These are phyloP conservation scores for Kappamyces sp. DNA, from an alignment of 192 early-diverging fungal genomes.

Conservation along the genomic window DNA sequence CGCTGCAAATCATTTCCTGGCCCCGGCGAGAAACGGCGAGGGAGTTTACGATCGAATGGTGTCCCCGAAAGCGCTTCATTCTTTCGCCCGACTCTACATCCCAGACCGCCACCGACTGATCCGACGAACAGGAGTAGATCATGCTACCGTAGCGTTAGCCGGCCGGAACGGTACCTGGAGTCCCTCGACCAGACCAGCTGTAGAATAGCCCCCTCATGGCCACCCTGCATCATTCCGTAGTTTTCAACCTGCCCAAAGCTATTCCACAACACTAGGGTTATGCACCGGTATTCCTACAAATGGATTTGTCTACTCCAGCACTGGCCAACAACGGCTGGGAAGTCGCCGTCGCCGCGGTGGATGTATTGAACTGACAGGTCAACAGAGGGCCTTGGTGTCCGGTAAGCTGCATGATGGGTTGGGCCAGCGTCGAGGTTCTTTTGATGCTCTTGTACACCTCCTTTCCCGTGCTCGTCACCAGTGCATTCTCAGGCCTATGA, in stretches of 20 bases:
- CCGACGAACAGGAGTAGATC: constrained; percentile 78
- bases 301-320: constrained; percentile 71
- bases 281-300: constrained; percentile 51
- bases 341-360: neutral
- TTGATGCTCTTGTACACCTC: constrained; percentile 23
- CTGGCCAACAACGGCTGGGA: constrained; percentile 53
- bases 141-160: too few species aligned
- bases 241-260: constrained; percentile 87
- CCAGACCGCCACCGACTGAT: constrained; percentile 68
- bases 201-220: constrained; percentile 77
- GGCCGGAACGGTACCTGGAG: constrained; percentile 35
- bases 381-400: constrained; percentile 83
- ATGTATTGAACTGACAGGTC: constrained; percentile 72
- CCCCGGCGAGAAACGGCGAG: constrained; percentile 64
- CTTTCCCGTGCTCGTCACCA: too few species aligned
- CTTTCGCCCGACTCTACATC: constrained; percentile 79
- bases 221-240: constrained; percentile 72
- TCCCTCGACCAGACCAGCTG: constrained; percentile 90
- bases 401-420: constrained; percentile 80
- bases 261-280: constrained; percentile 78
- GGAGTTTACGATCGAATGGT: constrained; percentile 77
- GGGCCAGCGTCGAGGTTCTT: constrained; percentile 69
- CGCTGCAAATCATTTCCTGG: constrained; percentile 72
- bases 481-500: too few species aligned
- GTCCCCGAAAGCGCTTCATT: constrained; percentile 73